Percentiles rank a stretch among this genome's conserved stretches.
Evolutionary conservation across 2,329 filamentous ascomycete genomes (phyloP).

Genomic region (Colletotrichum lindemuthianum): DNA sequence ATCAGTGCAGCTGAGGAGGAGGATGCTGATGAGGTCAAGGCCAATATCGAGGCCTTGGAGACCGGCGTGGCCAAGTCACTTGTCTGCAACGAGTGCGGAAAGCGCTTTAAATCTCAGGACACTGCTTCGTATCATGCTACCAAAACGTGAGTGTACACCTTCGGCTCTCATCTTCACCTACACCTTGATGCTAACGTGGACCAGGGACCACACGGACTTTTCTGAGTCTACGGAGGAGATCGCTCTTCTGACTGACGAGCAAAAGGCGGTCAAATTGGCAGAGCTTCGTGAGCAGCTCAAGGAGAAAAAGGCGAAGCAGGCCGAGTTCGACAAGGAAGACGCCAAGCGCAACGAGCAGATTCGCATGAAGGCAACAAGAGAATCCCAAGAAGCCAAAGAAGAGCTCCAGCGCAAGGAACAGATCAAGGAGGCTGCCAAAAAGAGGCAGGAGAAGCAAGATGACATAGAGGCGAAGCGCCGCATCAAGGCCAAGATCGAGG

Average conservation of each 20-base stretch:
- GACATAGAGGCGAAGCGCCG: slow-evolving; percentile 88
- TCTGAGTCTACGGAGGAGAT: slow-evolving; percentile 93
- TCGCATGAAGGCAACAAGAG: slow-evolving; percentile 87
- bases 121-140: slow-evolving; percentile 91
- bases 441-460: slow-evolving; percentile 86
- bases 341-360: slow-evolving; percentile 87
- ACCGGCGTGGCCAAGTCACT: slow-evolving; percentile 82
- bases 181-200: slow-evolving; percentile 25
- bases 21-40: slow-evolving; percentile 58
- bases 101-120: slow-evolving; percentile 83
- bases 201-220: slow-evolving; percentile 88
- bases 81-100: slow-evolving; percentile 94
- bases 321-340: slow-evolving; percentile 80
- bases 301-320: slow-evolving; percentile 75
- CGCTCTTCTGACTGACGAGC: slow-evolving; percentile 87
- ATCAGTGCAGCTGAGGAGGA: slow-evolving; percentile 50
- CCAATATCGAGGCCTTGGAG: slow-evolving; percentile 72
- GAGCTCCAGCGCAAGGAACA: slow-evolving; percentile 88
- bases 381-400: slow-evolving; percentile 89
- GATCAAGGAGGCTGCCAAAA: slow-evolving; percentile 88
- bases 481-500: slow-evolving; percentile 93
- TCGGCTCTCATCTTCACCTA: neutral
- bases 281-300: slow-evolving; percentile 78
- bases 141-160: slow-evolving; percentile 71
- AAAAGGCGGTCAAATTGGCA: slow-evolving; percentile 83